Evolutionary conservation across 805 yeast genomes (phyloP).

Genomic region (Metschnikowia aberdeeniae): DNA sequence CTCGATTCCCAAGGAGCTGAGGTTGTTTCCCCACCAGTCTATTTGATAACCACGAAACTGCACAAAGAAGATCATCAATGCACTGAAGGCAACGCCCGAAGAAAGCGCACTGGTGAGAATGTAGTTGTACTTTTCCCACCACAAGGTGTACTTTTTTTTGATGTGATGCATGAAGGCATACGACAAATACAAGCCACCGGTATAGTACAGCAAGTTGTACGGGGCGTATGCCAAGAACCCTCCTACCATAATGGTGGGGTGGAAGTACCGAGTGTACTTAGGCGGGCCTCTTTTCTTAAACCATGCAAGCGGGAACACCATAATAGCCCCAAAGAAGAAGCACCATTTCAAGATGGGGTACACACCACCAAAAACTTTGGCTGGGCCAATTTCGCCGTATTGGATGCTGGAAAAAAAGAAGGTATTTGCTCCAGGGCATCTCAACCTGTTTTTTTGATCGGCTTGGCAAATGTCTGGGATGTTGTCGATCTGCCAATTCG

Average conservation of each 20-base stretch:
- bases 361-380: slow-evolving; percentile 51
- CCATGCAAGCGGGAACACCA: slow-evolving; percentile 35
- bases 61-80: slow-evolving; percentile 55
- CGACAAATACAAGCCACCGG: slow-evolving; percentile 60
- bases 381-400: slow-evolving; percentile 58
- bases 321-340: slow-evolving; percentile 49
- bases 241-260: slow-evolving; percentile 51
- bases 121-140: slow-evolving; percentile 77
- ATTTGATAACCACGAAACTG: slow-evolving; percentile 41
- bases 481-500: slow-evolving; percentile 39
- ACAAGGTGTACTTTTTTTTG: slow-evolving; percentile 43
- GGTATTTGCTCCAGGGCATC: slow-evolving; percentile 46
- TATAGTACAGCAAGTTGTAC: slow-evolving; percentile 47
- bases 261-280: slow-evolving; percentile 36
- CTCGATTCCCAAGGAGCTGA: slow-evolving; percentile 34
- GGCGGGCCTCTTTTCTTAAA: slow-evolving; percentile 35
- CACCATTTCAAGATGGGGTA: slow-evolving; percentile 56
- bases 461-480: slow-evolving; percentile 34
- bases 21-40: slow-evolving; percentile 63
- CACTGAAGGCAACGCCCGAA: slow-evolving; percentile 62
- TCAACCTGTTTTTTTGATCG: slow-evolving; percentile 32
- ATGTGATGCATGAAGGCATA: slow-evolving; percentile 53
- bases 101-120: slow-evolving; percentile 53
- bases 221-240: slow-evolving; percentile 50
- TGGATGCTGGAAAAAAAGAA: slow-evolving; percentile 50